Percentiles rank a stretch among this genome's conserved stretches.
phyloP scores from a whole-genome alignment of 441 rosid species.

The Sinapis alba region DNA sequence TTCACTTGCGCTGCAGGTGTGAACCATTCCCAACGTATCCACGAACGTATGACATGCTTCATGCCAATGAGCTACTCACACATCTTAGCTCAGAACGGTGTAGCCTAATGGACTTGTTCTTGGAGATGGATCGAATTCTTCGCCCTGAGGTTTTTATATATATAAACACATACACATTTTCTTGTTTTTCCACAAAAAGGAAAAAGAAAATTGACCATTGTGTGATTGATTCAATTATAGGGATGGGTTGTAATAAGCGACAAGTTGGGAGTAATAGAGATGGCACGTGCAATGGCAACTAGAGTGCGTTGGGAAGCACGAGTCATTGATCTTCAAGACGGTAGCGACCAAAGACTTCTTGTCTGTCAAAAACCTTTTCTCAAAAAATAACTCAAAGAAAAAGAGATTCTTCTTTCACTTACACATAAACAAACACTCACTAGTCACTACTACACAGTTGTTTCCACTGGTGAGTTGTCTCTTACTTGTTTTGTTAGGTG shows the following conservation, averaged over 20 bases:
- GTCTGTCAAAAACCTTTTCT: conserved; percentile 93
- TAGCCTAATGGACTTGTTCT: conserved; percentile 68
- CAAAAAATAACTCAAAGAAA: conserved; percentile 57
- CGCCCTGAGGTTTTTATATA: conserved; percentile 81
- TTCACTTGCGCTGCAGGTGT: conserved; percentile 59
- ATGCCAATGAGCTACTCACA: conserved; percentile 86
- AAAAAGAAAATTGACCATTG: too few relatives aligned
- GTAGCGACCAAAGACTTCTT: conserved; percentile 92
- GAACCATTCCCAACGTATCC: conserved; percentile 98
- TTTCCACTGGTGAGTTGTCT: conserved; percentile 28
- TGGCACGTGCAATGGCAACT: conserved; percentile 75
- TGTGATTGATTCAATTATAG: conserved; percentile 42
- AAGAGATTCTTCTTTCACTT: conserved; percentile 18
- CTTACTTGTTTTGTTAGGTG: not conserved
- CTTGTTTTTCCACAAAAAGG: not conserved
- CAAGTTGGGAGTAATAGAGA: conserved; percentile 75
- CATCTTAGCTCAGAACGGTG: conserved; percentile 69
- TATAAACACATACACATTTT: not conserved
- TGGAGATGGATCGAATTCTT: conserved; percentile 95
- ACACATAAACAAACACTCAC: conserved; percentile 36
- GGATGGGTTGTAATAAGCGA: conserved; percentile 93
- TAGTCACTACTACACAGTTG: conserved; percentile 22
- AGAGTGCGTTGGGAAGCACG: conserved; percentile 97
- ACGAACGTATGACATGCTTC: conserved; percentile 95
- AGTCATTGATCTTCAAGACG: conserved; percentile 91